Conservation (phyloP, 768 basidiomycete genomes). For the Rhodotorula toruloides region DNA sequence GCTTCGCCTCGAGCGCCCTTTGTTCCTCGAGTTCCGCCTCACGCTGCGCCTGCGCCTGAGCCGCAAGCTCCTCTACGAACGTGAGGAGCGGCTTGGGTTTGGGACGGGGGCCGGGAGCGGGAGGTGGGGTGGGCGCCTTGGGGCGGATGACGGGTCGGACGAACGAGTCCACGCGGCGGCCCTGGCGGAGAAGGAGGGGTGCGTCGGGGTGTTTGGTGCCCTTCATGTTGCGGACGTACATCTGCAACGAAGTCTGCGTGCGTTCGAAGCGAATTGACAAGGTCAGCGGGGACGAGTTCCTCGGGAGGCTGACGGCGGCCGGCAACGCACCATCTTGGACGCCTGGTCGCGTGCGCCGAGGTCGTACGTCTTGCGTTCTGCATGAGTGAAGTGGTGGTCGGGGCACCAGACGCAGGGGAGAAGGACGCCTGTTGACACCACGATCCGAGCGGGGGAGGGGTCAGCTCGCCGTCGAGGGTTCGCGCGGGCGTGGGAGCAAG, state of each 20-base stretch:
- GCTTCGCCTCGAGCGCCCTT: background rate
- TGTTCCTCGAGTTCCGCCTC: background rate
- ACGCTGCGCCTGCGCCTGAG: background rate
- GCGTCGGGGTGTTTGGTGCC: slow-evolving; percentile 59
- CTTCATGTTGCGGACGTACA: slow-evolving; percentile 80
- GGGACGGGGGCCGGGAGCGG: background rate
- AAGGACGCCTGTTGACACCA: slow-evolving; percentile 69
- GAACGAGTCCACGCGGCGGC: slow-evolving; percentile 64
- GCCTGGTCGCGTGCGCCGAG: slow-evolving; percentile 76
- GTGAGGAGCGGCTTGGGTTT: background rate
- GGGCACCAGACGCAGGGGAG: slow-evolving; percentile 70
- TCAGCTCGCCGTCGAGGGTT: background rate
- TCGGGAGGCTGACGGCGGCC: background rate
- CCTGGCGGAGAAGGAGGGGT: slow-evolving; percentile 85
- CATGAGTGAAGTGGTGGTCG: slow-evolving; percentile 59
- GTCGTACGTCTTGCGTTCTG: slow-evolving; percentile 66
- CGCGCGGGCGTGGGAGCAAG: background rate
- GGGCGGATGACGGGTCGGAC: slow-evolving; percentile 29
- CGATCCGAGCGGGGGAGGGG: slow-evolving; percentile 51
- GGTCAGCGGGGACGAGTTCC: background rate
- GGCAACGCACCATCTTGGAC: slow-evolving; percentile 64
- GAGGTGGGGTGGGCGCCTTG: slow-evolving; percentile 13
- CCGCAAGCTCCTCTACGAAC: background rate
- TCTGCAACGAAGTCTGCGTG: slow-evolving; percentile 84
- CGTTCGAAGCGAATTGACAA: background rate